Conservation (phyloP, 2,329 filamentous ascomycete genomes). For the Diaporthe helianthi region DNA sequence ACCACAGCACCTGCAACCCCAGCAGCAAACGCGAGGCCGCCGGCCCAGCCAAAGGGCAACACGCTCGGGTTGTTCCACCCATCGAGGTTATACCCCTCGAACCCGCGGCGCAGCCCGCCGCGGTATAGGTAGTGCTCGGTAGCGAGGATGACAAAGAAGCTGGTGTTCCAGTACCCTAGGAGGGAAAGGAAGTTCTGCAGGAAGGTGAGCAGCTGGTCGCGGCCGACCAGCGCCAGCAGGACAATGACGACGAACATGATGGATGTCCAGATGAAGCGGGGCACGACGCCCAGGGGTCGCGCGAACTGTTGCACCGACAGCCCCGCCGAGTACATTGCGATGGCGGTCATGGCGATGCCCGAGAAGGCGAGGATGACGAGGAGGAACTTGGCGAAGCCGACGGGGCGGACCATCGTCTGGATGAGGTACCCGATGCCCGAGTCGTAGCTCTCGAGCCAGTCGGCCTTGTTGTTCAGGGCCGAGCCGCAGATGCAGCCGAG, state of each 20-base stretch:
- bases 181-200: slow-evolving; percentile 56
- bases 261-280: slow-evolving; percentile 56
- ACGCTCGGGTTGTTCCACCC: slow-evolving; percentile 53
- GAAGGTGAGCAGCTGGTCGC: slow-evolving; percentile 51
- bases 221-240: slow-evolving; percentile 51
- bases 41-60: slow-evolving; percentile 53
- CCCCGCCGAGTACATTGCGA: slow-evolving; percentile 50
- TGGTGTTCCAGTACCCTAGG: slow-evolving; percentile 58
- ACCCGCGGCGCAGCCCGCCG: slow-evolving; percentile 42
- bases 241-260: slow-evolving; percentile 54
- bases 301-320: slow-evolving; percentile 51
- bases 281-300: slow-evolving; percentile 50
- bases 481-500: slow-evolving; percentile 52
- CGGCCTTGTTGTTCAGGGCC: slow-evolving; percentile 48
- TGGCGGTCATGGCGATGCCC: slow-evolving; percentile 55
- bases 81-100: slow-evolving; percentile 55
- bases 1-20: slow-evolving; percentile 58
- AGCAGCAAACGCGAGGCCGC: slow-evolving; percentile 50
- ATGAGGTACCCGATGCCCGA: slow-evolving; percentile 54
- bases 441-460: slow-evolving; percentile 49
- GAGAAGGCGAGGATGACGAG: slow-evolving; percentile 48
- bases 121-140: slow-evolving; percentile 58
- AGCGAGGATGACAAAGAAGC: slow-evolving; percentile 56
- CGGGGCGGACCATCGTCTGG: slow-evolving; percentile 51
- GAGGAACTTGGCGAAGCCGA: slow-evolving; percentile 54